Evolutionary conservation across 768 basidiomycete genomes (phyloP), one percentile per base, ranked within the genome.

Genomic region (Lentinula detonsa): DNA sequence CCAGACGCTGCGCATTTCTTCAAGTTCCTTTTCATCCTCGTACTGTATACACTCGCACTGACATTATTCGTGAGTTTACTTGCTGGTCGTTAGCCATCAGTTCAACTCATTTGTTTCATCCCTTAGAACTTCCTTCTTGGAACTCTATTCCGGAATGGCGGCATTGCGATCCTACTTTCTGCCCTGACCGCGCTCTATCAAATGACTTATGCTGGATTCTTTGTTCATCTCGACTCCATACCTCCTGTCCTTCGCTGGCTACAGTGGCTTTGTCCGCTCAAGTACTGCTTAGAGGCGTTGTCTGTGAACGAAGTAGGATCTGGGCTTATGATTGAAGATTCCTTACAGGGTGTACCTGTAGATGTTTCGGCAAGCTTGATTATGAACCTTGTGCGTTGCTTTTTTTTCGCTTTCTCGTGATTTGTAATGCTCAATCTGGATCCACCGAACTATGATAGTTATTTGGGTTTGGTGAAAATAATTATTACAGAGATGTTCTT

Each of bases 231-330:
- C 60, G 73, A 76, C 63, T 78, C 81, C 62, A 96, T 98, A 61
- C 94, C 95, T 3, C 90, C 91, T 2, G 93, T 95, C 1, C 81
- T 98, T 1, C 83, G 95, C 15, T 98, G 95, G 95, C 77, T 98
- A 57, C 89, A 95, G 68, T 98, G 93, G 88, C 66, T 95, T 61
- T 90, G 89, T 58, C 90, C 91, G 42, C 79, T 94, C 51, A 93
- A 93, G 72, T 93, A 85, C 70, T 78, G 80, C 28, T 77, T 92
- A n/a, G 91, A 93, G 69, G 95, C 95, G 5, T 77, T 97, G 15
- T 79, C 88, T 11, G 90, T 97, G 40, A 98, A 98, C 68, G 95
- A 98, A 70, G 93, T 98, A 15, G 85, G 85, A 42, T 88, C 91
- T 4, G 95, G 95, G 2, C 75, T 97, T 37, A 83, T 87, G 84